Evolutionary conservation across 2,329 filamentous ascomycete species (phyloP), one percentile per base, ranked within the genome.

Genomic region (Pseudocercospora cruenta): DNA sequence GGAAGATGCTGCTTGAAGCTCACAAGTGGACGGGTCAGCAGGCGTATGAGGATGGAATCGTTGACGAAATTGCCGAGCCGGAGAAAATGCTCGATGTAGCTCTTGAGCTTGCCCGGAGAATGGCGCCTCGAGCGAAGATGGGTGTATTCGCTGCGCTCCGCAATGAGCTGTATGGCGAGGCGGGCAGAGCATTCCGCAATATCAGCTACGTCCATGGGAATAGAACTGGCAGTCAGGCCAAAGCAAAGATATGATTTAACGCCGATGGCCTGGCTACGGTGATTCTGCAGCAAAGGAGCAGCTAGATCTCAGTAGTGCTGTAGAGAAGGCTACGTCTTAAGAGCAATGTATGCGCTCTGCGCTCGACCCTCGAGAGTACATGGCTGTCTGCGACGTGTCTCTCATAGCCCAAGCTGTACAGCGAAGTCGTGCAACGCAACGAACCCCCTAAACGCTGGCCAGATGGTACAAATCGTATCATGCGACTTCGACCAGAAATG

Each of bases 1-100:
- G 84, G 4, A 85, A 85, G 71, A 86, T 87, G 84, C 73, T 87
- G 31, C 78, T 86, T 3, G 84, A 87, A 71, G 85, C 84, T 19
- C 82, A 87, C 64, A 78, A 75, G 45, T 87, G 83, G 84, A 87
- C 85, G 0, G 84, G 82, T 0, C 78, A 81, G 66, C 79, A 84
- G 65, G 85, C 85, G 2, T 66, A 84, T 5, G 74, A 78, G 65
- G 85, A 86, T 72, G 84, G 84, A 0, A 82, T 87, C 64, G 84
- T 87, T 4, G 84, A 87, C 75, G 80, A 78, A 54, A 73, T 86
- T 66, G 82, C 82, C 2, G 77, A 80, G 63, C 84, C 84, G 4
- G 82, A 80, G 45, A 68, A 78, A 68, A 85, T 87, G 83, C 71
- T 84, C 16, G 78, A 82, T 39, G 77, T 77, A 4, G 82, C 82